phyloP scores from a whole-genome alignment of 495 filamentous ascomycete genomes.

The Penicillium simplicissimum region DNA sequence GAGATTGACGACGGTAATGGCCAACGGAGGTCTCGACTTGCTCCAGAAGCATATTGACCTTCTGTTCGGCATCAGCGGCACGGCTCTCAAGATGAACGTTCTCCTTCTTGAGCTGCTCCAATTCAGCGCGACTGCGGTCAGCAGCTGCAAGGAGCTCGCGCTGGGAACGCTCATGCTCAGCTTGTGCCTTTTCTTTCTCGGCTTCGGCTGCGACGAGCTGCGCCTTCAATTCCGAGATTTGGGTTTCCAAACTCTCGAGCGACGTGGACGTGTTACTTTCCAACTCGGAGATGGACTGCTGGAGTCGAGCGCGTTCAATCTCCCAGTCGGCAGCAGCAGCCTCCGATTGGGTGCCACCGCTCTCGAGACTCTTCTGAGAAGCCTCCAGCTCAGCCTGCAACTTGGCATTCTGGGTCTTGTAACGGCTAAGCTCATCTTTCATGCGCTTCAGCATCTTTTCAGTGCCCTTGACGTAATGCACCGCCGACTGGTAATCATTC shows the following conservation, averaged over 20 bases:
- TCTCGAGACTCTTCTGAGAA: conserved; percentile 43
- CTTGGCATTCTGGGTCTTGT: conserved; percentile 81
- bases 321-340: conserved; percentile 68
- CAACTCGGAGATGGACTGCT: conserved; percentile 63
- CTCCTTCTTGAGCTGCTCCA: conserved; percentile 80
- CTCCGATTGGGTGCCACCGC: conserved; percentile 33
- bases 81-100: conserved; percentile 77
- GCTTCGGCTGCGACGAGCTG: conserved; percentile 63
- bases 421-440: conserved; percentile 90
- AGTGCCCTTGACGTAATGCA: conserved; percentile 98
- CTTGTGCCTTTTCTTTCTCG: conserved; percentile 65
- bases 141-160: conserved; percentile 56
- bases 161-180: conserved; percentile 56
- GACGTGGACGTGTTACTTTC: conserved; percentile 67
- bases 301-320: conserved; percentile 66
- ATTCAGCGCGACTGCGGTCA: conserved; percentile 62
- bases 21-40: conserved; percentile 92
- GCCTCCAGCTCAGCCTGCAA: conserved; percentile 76
- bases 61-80: conserved; percentile 86
- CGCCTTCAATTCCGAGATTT: conserved; percentile 64
- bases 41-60: conserved; percentile 88
- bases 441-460: conserved; percentile 99
- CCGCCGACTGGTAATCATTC: conserved; percentile 96
- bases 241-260: conserved; percentile 65
- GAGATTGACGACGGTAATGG: conserved; percentile 84